Evolutionary conservation across 805 yeast genomes (phyloP).

Genomic region (Zygosaccharomyces siamensis): DNA sequence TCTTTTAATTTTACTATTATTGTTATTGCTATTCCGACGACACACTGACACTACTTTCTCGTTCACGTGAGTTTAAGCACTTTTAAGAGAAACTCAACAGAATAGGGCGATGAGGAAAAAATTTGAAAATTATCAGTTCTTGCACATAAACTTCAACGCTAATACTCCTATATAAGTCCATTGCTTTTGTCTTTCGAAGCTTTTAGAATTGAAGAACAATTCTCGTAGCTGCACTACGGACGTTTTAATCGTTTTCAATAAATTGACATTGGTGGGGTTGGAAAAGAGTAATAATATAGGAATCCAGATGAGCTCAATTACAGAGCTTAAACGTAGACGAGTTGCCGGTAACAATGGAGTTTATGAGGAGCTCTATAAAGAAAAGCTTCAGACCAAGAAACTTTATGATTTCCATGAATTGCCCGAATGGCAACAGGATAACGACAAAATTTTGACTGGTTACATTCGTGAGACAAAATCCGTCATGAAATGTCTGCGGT

Average conservation of each 20-base stretch:
- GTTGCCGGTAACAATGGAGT: background rate
- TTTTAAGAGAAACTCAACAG: background rate
- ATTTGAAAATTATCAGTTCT: no score
- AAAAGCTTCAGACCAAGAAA: conserved; percentile 4
- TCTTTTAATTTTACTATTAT: background rate
- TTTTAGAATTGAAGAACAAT: background rate
- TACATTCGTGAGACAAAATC: conserved; percentile 57
- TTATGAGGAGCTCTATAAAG: conserved; percentile 1
- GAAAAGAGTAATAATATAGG: background rate
- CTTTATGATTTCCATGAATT: conserved; percentile 47
- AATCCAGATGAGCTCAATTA: conserved; percentile 18
- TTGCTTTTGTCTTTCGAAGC: background rate
- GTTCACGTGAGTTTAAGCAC: background rate
- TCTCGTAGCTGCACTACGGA: background rate
- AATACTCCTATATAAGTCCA: background rate
- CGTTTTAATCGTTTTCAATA: background rate
- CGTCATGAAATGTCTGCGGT: conserved; percentile 41
- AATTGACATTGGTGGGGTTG: no score
- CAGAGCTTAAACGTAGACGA: conserved; percentile 19
- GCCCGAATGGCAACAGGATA: conserved; percentile 71
- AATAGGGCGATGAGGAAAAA: background rate
- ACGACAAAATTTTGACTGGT: conserved; percentile 59
- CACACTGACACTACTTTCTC: background rate
- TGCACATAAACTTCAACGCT: background rate
- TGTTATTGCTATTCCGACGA: background rate